These are phyloP conservation scores for Kurtzmaniella quercitrusa DNA, from an alignment of 1,139 yeast genomes.

Conservation along the genomic window DNA sequence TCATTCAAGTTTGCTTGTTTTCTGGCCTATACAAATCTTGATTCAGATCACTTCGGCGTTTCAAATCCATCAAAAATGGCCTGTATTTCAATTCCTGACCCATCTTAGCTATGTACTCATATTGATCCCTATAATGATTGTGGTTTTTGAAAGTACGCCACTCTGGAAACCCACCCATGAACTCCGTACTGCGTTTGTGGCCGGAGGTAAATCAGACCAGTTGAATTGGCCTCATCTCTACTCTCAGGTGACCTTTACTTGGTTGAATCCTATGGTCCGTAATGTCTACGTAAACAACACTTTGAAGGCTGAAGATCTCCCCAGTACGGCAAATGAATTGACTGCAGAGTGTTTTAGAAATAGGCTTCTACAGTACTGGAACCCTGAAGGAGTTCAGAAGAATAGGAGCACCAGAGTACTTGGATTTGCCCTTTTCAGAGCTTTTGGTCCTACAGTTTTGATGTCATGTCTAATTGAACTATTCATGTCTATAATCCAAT, in stretches of 20 bases:
- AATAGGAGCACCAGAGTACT: conserved; percentile 17
- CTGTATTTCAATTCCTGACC: conserved; percentile 15
- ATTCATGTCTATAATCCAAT: conserved; percentile 39
- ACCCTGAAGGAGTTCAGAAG: conserved; percentile 26
- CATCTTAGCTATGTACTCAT: conserved; percentile 15
- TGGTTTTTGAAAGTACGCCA: conserved; percentile 20
- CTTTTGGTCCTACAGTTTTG: conserved; percentile 46
- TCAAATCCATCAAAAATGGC: conserved; percentile 30
- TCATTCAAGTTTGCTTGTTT: conserved; percentile 30
- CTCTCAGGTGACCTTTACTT: conserved; percentile 49
- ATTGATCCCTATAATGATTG: conserved; percentile 17
- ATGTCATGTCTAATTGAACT: conserved; percentile 44
- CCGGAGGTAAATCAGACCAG: conserved; percentile 9
- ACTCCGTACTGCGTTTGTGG: conserved; percentile 15
- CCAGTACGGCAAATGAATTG: conserved; percentile 48
- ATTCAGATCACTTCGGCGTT: conserved; percentile 18
- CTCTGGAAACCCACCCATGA: conserved; percentile 29
- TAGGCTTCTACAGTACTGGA: conserved; percentile 18
- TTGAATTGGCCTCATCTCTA: conserved; percentile 44
- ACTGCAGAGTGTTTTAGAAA: conserved; percentile 29
- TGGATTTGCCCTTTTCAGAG: conserved; percentile 37
- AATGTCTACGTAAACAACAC: conserved; percentile 47
- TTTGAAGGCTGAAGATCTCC: conserved; percentile 48
- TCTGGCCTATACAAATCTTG: conserved; percentile 35
- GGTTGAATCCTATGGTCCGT: conserved; percentile 57